phyloP scores from a whole-genome alignment of 495 filamentous ascomycete species.

The Podospora pseudoanserina region DNA sequence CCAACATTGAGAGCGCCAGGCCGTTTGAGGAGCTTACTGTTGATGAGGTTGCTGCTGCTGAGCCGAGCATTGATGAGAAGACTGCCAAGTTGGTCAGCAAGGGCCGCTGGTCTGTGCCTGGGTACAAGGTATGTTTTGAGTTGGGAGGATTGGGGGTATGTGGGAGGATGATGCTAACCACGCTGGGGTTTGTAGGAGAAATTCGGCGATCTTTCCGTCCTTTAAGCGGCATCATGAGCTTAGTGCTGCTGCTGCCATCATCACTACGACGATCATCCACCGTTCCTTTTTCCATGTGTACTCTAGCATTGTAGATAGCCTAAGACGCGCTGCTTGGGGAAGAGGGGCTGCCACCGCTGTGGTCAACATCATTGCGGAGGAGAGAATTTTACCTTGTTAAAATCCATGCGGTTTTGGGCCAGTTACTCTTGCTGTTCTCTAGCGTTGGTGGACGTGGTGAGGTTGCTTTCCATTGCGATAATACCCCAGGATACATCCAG shows the following conservation, averaged over 20 bases:
- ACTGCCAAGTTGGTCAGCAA: conserved; percentile 88
- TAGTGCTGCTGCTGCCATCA: neutral
- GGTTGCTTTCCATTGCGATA: too few species aligned
- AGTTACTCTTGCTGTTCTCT: neutral
- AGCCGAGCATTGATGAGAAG: conserved; percentile 94
- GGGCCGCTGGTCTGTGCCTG: conserved; percentile 94
- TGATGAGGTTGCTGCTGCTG: conserved; percentile 89
- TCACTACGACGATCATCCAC: conserved; percentile 4
- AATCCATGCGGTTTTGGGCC: neutral
- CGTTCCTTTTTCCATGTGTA: conserved; percentile 43
- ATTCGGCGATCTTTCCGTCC: conserved; percentile 91
- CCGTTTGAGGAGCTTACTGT: conserved; percentile 98
- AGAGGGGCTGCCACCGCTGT: neutral
- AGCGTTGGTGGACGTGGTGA: too few species aligned
- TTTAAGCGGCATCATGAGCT: conserved; percentile 54
- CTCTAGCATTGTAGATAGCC: conserved; percentile 58
- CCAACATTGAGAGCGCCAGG: conserved; percentile 94
- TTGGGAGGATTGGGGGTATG: neutral
- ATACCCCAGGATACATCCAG: too few species aligned
- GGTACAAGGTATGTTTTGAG: conserved; percentile 79
- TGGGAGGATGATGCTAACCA: neutral
- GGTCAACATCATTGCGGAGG: conserved; percentile 19
- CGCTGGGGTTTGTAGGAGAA: conserved; percentile 64
- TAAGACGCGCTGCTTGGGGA: conserved; percentile 22
- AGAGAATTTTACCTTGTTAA: conserved; percentile 21